Evolutionary conservation across 805 yeast species (phyloP).

Genomic region (Saccharomycodes ludwigii): DNA sequence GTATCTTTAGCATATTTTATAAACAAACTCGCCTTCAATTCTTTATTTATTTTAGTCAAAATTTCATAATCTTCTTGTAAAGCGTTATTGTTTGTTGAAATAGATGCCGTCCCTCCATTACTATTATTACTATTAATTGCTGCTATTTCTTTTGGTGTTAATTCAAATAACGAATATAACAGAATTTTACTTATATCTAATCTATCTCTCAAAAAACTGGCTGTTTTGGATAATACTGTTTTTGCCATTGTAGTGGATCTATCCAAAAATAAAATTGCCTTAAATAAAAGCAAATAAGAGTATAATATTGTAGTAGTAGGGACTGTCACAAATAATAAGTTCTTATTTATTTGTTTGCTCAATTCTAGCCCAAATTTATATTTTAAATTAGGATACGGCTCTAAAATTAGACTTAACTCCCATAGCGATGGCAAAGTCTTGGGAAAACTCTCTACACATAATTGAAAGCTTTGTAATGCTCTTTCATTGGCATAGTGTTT

Average conservation of each 20-base stretch:
- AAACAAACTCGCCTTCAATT: not conserved
- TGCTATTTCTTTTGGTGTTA: constrained; percentile 12
- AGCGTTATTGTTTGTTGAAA: constrained; percentile 3
- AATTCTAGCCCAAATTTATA: constrained; percentile 12
- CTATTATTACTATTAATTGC: constrained; percentile 6
- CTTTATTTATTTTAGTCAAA: not conserved
- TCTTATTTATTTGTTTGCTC: constrained; percentile 13
- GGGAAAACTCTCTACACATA: not conserved
- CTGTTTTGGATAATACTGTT: constrained; percentile 63
- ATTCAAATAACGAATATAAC: constrained; percentile 56
- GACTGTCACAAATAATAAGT: constrained; percentile 67
- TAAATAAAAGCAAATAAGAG: constrained; percentile 58
- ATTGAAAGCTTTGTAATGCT: not conserved
- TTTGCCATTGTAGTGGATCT: constrained; percentile 78
- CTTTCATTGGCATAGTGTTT: not conserved
- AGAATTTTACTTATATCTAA: constrained; percentile 60
- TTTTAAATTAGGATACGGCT: constrained; percentile 6
- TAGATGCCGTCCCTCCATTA: no score
- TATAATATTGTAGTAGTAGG: constrained; percentile 63
- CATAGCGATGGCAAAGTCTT: not conserved
- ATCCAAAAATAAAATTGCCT: constrained; percentile 64
- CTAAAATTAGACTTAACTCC: not conserved
- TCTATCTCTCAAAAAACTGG: constrained; percentile 58
- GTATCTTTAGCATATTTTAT: constrained; percentile 15
- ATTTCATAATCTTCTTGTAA: constrained; percentile 20